Evolutionary conservation across 352 stramenopile species (phyloP).

Genomic region (Phytophthora quininea): DNA sequence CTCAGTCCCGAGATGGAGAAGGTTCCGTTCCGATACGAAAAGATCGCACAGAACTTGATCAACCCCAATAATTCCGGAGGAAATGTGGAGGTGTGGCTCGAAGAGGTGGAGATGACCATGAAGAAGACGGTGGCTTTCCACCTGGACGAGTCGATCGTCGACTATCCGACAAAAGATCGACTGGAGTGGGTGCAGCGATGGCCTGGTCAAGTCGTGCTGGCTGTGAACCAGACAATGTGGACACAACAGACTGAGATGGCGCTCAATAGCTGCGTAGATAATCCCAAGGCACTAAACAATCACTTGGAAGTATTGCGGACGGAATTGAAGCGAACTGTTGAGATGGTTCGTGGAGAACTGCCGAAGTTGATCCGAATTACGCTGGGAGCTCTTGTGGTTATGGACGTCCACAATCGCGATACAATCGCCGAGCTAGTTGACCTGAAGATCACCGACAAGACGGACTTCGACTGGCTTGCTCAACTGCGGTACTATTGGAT

Average conservation of each 20-base stretch:
- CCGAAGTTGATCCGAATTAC: slow-evolving; percentile 93
- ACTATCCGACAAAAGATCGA: slow-evolving; percentile 88
- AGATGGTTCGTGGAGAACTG: slow-evolving; percentile 92
- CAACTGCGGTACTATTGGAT: slow-evolving; percentile 95
- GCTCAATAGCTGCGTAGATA: slow-evolving; percentile 37
- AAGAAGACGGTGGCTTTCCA: slow-evolving; percentile 81
- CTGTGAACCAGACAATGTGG: slow-evolving; percentile 94
- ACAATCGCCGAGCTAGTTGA: slow-evolving; percentile 92
- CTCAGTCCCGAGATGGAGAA: slow-evolving; percentile 88
- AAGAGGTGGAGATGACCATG: slow-evolving; percentile 89
- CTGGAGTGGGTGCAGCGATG: slow-evolving; percentile 92
- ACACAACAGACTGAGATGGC: slow-evolving; percentile 85
- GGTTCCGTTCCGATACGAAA: slow-evolving; percentile 89
- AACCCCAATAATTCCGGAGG: slow-evolving; percentile 94
- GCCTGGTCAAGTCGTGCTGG: slow-evolving; percentile 93
- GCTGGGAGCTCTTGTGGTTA: slow-evolving; percentile 92
- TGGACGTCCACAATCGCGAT: slow-evolving; percentile 96
- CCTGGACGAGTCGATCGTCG: slow-evolving; percentile 84
- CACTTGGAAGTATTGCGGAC: slow-evolving; percentile 73
- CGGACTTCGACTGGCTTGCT: slow-evolving; percentile 94
- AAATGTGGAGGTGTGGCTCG: slow-evolving; percentile 92
- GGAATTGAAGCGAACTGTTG: slow-evolving; percentile 90
- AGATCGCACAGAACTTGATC: slow-evolving; percentile 89
- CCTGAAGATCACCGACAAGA: slow-evolving; percentile 74
- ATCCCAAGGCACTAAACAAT: slow-evolving; percentile 53